Conservation (phyloP, 2,329 filamentous ascomycete species). For the Geosmithia morbida region DNA sequence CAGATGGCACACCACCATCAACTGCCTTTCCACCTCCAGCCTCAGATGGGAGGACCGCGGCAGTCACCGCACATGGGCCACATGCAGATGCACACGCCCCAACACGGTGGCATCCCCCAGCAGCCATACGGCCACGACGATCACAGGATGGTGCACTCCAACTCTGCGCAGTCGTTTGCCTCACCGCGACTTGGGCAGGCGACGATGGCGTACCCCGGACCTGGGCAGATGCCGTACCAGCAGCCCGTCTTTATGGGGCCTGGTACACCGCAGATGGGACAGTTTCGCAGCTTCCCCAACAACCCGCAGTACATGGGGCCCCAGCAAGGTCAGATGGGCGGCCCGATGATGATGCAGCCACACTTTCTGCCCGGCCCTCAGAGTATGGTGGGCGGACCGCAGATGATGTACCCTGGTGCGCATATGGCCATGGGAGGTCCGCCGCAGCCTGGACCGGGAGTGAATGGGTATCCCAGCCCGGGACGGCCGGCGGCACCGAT, state of each 20-base stretch:
- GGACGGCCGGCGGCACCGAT: constrained; percentile 65
- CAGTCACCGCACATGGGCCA: constrained; percentile 63
- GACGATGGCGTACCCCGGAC: constrained; percentile 54
- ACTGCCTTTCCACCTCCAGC: constrained; percentile 68
- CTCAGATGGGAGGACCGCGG: constrained; percentile 46
- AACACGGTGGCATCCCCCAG: constrained; percentile 52
- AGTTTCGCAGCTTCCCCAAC: constrained; percentile 57
- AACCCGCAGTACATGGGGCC: constrained; percentile 56
- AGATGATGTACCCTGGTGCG: constrained; percentile 69
- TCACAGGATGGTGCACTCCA: constrained; percentile 79
- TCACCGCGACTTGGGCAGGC: constrained; percentile 66
- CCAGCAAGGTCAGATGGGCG: constrained; percentile 57
- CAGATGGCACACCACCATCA: constrained; percentile 74
- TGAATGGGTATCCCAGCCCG: constrained; percentile 78
- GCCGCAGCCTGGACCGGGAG: constrained; percentile 46
- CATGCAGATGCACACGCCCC: constrained; percentile 62
- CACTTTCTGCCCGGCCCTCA: constrained; percentile 64
- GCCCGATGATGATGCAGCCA: constrained; percentile 71
- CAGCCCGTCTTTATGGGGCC: constrained; percentile 62
- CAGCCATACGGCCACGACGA: constrained; percentile 63
- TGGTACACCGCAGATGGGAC: constrained; percentile 53
- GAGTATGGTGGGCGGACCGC: constrained; percentile 52
- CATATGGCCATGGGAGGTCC: constrained; percentile 45
- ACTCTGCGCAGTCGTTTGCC: constrained; percentile 70
- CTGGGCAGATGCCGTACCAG: constrained; percentile 55